These are phyloP conservation scores for Neofusicoccum umdonicola DNA, from an alignment of 2,329 filamentous ascomycete species.

Conservation along the genomic window DNA sequence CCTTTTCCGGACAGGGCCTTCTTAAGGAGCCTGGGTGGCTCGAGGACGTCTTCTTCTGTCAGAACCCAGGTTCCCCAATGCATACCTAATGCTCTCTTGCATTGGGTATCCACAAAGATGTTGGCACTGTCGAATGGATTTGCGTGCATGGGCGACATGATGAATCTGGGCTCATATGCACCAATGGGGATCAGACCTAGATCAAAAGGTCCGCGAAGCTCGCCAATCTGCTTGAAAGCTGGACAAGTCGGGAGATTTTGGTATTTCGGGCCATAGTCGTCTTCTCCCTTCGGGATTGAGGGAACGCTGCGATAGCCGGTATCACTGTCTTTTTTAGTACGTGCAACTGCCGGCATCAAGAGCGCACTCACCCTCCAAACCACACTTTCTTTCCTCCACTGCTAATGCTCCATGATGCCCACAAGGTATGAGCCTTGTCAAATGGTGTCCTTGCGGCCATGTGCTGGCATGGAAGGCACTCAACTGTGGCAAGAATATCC, in stretches of 20 bases:
- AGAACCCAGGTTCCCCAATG: constrained; percentile 90
- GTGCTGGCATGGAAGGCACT: constrained; percentile 83
- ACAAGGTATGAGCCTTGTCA: constrained; percentile 75
- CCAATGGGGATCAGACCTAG: constrained; percentile 91
- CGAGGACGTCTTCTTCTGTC: constrained; percentile 79
- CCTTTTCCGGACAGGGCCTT: constrained; percentile 68
- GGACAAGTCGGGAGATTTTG: constrained; percentile 68
- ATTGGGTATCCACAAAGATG: constrained; percentile 82
- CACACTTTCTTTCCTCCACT: constrained; percentile 76
- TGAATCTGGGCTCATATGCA: constrained; percentile 70
- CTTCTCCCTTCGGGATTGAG: constrained; percentile 56
- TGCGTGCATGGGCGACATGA: constrained; percentile 81
- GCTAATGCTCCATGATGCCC: constrained; percentile 80
- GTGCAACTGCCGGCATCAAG: neutral
- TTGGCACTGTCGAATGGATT: constrained; percentile 85
- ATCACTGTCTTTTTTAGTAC: constrained; percentile 57
- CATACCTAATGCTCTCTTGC: constrained; percentile 75
- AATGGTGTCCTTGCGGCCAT: constrained; percentile 65
- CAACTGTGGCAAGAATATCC: constrained; percentile 67
- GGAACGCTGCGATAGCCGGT: constrained; percentile 85
- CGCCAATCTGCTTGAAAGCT: constrained; percentile 80
- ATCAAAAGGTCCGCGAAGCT: constrained; percentile 79
- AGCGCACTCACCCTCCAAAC: constrained; percentile 62
- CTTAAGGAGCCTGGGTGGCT: constrained; percentile 72
- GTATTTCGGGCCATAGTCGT: constrained; percentile 71